phyloP scores from a whole-genome alignment of 78 protist genomes.

The Dictyostelium purpureum region DNA sequence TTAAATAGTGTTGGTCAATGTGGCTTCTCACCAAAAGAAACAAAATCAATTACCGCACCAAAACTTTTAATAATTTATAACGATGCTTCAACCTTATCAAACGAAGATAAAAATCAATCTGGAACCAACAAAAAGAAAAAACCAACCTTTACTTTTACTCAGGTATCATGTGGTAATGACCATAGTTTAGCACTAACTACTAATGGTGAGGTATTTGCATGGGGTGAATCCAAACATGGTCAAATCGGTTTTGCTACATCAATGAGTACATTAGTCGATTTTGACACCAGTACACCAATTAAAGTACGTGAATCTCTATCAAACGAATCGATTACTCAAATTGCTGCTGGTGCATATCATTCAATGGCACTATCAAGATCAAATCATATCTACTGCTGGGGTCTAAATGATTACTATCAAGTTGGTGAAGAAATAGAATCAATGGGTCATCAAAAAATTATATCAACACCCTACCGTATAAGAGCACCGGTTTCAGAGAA shows the following conservation, averaged over 20 bases:
- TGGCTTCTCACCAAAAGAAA: conserved; percentile 21
- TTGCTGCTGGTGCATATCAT: conserved; percentile 65
- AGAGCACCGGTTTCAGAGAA: background rate
- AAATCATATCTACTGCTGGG: conserved; percentile 11
- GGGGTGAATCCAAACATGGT: conserved; percentile 57
- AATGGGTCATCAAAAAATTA: background rate
- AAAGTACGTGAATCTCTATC: conserved; percentile 54
- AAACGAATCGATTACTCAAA: background rate
- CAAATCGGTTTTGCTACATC: conserved; percentile 11
- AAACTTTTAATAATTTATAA: background rate
- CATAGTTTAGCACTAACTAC: conserved; percentile 60
- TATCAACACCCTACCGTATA: background rate
- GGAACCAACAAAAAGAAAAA: too few species aligned
- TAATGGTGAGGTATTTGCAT: conserved; percentile 50
- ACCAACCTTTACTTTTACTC: background rate
- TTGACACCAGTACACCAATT: conserved; percentile 44
- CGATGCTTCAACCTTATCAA: conserved; percentile 4
- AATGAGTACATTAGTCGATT: background rate
- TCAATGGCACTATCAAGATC: conserved; percentile 13
- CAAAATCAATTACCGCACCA: background rate
- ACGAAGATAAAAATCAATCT: background rate
- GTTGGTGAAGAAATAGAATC: too few species aligned
- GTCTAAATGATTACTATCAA: conserved; percentile 17
- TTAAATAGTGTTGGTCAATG: conserved; percentile 37
- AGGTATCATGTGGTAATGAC: conserved; percentile 61